A percentile compares a stretch with the other conserved stretches of the same genome.
These are phyloP conservation scores for Maudiozyma saulgeensis DNA, from an alignment of 805 yeast genomes.

Conservation along the genomic window DNA sequence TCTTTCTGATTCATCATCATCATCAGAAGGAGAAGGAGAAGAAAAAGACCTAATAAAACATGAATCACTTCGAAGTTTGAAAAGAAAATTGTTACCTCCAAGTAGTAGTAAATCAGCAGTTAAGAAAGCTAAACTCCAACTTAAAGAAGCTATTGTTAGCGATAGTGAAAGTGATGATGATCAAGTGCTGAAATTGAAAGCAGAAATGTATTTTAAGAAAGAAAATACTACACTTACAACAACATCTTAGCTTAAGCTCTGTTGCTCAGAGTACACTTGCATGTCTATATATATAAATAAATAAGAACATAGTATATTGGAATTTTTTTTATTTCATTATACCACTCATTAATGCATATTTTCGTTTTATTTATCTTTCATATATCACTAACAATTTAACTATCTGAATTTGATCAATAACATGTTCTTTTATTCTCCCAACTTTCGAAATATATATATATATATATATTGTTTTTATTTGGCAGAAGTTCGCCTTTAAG, in stretches of 20 bases:
- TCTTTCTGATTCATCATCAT: background rate
- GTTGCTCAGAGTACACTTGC: too few species aligned
- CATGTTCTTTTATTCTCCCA: too few species aligned
- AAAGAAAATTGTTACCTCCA: conserved; percentile 8
- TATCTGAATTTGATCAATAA: too few species aligned
- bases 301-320: too few species aligned
- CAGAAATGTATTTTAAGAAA: background rate
- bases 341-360: too few species aligned
- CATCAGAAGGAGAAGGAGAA: background rate
- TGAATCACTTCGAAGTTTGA: conserved; percentile 7
- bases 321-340: too few species aligned
- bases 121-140: background rate
- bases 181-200: background rate
- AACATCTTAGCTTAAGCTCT: background rate
- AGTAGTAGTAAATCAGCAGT: background rate
- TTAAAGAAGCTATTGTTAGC: background rate
- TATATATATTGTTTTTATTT: too few species aligned
- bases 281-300: too few species aligned
- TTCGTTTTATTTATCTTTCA: too few species aligned
- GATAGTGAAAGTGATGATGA: conserved; percentile 1
- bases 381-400: too few species aligned
- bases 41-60: background rate
- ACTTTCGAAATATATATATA: too few species aligned
- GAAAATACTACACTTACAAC: background rate
- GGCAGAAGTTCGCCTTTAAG: too few species aligned